These are phyloP conservation scores for Trypanosoma lewisi DNA, from an alignment of 208 protist species.

Conservation along the genomic window DNA sequence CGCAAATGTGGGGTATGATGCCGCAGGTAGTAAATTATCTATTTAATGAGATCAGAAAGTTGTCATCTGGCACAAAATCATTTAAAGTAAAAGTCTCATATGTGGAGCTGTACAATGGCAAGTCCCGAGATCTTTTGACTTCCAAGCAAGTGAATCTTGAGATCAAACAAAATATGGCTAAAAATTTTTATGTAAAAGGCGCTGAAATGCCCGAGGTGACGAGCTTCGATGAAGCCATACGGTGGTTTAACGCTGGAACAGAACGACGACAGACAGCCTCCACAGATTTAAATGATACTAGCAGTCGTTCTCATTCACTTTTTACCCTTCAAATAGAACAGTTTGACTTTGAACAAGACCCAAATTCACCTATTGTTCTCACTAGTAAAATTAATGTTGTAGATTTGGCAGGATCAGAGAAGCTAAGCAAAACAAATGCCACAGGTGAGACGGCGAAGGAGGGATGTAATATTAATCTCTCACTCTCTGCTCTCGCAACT, in stretches of 20 bases:
- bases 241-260: slow-evolving; percentile 86
- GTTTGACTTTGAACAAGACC: slow-evolving; percentile 87
- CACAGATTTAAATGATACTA: slow-evolving; percentile 90
- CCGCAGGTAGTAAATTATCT: slow-evolving; percentile 86
- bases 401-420: slow-evolving; percentile 94
- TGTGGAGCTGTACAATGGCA: slow-evolving; percentile 91
- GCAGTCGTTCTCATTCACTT: slow-evolving; percentile 89
- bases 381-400: slow-evolving; percentile 93
- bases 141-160: slow-evolving; percentile 83
- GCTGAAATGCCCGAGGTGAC: slow-evolving; percentile 90
- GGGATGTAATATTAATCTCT: slow-evolving; percentile 94
- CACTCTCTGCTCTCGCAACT: slow-evolving; percentile 88
- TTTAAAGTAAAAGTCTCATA: slow-evolving; percentile 89
- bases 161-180: slow-evolving; percentile 90
- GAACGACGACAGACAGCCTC: slow-evolving; percentile 87
- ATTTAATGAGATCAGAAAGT: slow-evolving; percentile 85
- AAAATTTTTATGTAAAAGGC: slow-evolving; percentile 92
- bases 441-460: slow-evolving; percentile 92
- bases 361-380: slow-evolving; percentile 76
- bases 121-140: slow-evolving; percentile 80
- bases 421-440: slow-evolving; percentile 91
- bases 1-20: slow-evolving; percentile 90
- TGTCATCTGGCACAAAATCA: slow-evolving; percentile 77
- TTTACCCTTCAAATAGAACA: slow-evolving; percentile 89
- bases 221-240: slow-evolving; percentile 78